Evolutionary conservation across 2,329 filamentous ascomycete genomes (phyloP).

Genomic region (Neoscytalidium dimidiatum): DNA sequence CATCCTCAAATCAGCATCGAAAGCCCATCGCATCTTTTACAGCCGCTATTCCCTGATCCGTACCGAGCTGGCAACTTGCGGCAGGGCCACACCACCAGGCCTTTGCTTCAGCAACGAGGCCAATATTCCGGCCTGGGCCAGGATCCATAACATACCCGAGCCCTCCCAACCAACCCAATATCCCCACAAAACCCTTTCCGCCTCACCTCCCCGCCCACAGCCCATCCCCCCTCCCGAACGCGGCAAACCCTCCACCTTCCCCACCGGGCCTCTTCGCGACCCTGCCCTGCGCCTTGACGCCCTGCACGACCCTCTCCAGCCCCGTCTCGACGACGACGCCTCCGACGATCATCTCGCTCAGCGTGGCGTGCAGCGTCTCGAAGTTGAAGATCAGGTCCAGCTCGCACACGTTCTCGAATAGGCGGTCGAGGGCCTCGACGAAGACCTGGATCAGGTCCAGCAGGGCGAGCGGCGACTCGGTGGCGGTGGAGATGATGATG

Average conservation of each 20-base stretch:
- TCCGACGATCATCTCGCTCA: conserved; percentile 93
- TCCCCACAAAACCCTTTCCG: neutral
- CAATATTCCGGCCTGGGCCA: too few species aligned
- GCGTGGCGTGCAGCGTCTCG: conserved; percentile 87
- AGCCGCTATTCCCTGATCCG: too few species aligned
- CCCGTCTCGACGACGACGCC: conserved; percentile 94
- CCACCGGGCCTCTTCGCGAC: conserved; percentile 71
- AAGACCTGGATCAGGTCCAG: conserved; percentile 98
- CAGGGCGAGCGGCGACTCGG: conserved; percentile 90
- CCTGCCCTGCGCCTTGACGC: conserved; percentile 73
- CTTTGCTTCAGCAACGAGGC: too few species aligned
- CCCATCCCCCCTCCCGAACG: conserved; percentile 23
- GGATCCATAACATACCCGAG: too few species aligned
- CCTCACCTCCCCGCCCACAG: conserved; percentile 20
- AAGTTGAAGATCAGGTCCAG: conserved; percentile 99
- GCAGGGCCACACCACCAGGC: too few species aligned
- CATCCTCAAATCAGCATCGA: too few species aligned
- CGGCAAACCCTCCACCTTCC: conserved; percentile 19
- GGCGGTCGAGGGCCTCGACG: conserved; percentile 88
- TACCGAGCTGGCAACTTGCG: too few species aligned
- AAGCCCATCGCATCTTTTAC: too few species aligned
- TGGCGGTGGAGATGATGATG: conserved; percentile 95
- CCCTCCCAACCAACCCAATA: neutral
- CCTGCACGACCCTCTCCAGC: conserved; percentile 82
- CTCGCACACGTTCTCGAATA: conserved; percentile 99